These are phyloP conservation scores for Serpula lacrymans DNA, from an alignment of 768 basidiomycete genomes.

Conservation along the genomic window DNA sequence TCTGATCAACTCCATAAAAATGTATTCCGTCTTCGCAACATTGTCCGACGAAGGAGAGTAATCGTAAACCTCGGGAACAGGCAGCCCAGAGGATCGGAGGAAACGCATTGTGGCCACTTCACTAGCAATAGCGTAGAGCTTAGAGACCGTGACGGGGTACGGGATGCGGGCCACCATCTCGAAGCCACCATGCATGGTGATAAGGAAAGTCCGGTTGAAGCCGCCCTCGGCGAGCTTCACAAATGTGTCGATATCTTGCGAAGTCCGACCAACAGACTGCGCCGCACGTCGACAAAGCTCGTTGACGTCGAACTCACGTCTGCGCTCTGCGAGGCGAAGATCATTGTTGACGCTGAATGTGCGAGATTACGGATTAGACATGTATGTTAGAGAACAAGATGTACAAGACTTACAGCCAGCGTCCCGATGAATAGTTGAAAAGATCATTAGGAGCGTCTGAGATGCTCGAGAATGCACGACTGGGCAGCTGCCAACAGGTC, in stretches of 20 bases:
- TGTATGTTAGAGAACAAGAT: constrained; percentile 21
- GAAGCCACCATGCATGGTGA: constrained; percentile 22
- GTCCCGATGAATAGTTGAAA: constrained; percentile 41
- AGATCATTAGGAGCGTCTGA: constrained; percentile 28
- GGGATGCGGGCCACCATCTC: constrained; percentile 16
- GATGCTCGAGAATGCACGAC: constrained; percentile 24
- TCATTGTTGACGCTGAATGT: constrained; percentile 37
- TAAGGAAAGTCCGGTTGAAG: constrained; percentile 29
- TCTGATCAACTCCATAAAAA: constrained; percentile 28
- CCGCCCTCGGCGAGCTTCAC: constrained; percentile 42
- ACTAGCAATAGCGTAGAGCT: constrained; percentile 24
- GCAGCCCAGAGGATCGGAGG: constrained; percentile 24
- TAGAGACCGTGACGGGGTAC: constrained; percentile 17
- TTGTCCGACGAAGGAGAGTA: constrained; percentile 28
- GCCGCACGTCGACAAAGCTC: constrained; percentile 42
- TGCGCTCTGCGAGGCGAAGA: constrained; percentile 47
- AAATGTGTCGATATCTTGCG: constrained; percentile 33
- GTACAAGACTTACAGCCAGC: constrained; percentile 40
- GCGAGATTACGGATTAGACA: constrained; percentile 24
- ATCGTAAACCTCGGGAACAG: constrained; percentile 27
- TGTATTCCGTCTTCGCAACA: constrained; percentile 24
- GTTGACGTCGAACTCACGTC: constrained; percentile 36
- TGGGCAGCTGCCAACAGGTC: constrained; percentile 13
- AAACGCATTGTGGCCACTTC: constrained; percentile 27
- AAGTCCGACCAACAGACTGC: constrained; percentile 35